Evolutionary conservation across 805 yeast genomes (phyloP), one percentile per base, ranked within the genome.

Genomic region (Spencermartinsiella europaea): DNA sequence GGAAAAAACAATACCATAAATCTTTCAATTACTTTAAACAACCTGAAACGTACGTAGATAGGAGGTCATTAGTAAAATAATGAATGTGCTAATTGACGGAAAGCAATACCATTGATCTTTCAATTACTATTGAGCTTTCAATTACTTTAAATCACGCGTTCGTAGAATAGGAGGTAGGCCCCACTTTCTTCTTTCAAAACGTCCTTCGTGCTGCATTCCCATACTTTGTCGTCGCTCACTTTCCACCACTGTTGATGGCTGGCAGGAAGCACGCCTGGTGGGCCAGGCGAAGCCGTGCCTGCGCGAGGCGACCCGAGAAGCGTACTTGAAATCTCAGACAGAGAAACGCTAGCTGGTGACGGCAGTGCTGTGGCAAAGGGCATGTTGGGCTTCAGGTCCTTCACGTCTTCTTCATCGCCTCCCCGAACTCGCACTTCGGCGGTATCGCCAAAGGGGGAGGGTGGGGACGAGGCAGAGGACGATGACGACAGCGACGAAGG

Each of bases 121-220:
- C 33, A 27, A 28, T 14, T 42, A 17, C 27, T 12, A n/a, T n/a
- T 17, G 7, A 4, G 27, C 34, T 21, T 17, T 21, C 25, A 21
- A 15, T 21, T 19, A 8, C 15, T 28, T 10, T 14, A 10, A 10
- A 28, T 28, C 14, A 28, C 33, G 33, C 77, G 67, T 61, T 90
- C 95, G 60, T 85, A 93, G 58, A 85, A 83, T 44, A 91, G 67
- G 84, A 91, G 77, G 64, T 91, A 91, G 1, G 80, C 96, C n/a
- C 85, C 87, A 22, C 78, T 71, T 25, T 78, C 77, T 57, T 88
- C 95, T 45, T 67, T 70, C 36, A 86, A 66, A 0, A 90, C 85
- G 14, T 81, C 79, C 0, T 68, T 64, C 2, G 68, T 60, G 10
- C 76, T 70, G 5, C 75, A 80, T 60, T 89, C 96, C 34, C 77